Evolutionary conservation across 495 filamentous ascomycete species (phyloP).

Genomic region (Neurospora tetraspora): DNA sequence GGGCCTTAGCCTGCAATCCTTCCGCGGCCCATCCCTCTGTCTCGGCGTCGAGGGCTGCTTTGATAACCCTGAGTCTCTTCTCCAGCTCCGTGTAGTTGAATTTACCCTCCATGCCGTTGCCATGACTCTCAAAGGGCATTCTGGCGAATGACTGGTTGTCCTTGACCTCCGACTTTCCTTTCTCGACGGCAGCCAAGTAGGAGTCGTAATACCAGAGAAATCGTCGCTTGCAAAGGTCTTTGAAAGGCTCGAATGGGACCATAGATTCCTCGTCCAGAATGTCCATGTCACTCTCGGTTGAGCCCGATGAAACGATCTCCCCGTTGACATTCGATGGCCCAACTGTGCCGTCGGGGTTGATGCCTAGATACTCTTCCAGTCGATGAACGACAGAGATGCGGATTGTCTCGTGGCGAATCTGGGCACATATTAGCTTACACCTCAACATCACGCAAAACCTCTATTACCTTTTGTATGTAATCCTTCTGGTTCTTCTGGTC

Average conservation of each 20-base stretch:
- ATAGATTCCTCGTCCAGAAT: constrained; percentile 42
- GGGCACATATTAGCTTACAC: constrained; percentile 4
- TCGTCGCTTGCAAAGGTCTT: constrained; percentile 79
- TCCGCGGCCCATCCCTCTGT: constrained; percentile 58
- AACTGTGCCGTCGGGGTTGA: constrained; percentile 42
- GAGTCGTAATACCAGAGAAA: constrained; percentile 95
- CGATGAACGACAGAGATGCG: constrained; percentile 78
- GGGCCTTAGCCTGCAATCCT: constrained; percentile 50
- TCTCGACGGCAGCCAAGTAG: constrained; percentile 62
- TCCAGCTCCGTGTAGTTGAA: constrained; percentile 77
- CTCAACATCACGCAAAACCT: neutral
- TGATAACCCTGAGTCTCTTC: constrained; percentile 54
- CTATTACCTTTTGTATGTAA: constrained; percentile 75
- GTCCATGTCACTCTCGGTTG: constrained; percentile 36
- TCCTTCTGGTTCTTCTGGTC: constrained; percentile 67
- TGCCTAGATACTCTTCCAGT: constrained; percentile 67
- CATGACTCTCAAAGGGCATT: constrained; percentile 76
- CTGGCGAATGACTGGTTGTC: constrained; percentile 53
- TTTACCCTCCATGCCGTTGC: constrained; percentile 77
- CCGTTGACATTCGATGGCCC: constrained; percentile 27
- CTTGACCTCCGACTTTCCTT: constrained; percentile 47
- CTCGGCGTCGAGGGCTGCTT: constrained; percentile 60
- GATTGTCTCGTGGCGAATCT: constrained; percentile 90
- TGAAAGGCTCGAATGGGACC: constrained; percentile 65
- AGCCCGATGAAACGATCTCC: constrained; percentile 29